Evolutionary conservation across 208 protist genomes (phyloP), one percentile per base, ranked within the genome.

Genomic region (Borovskyia barvae): DNA sequence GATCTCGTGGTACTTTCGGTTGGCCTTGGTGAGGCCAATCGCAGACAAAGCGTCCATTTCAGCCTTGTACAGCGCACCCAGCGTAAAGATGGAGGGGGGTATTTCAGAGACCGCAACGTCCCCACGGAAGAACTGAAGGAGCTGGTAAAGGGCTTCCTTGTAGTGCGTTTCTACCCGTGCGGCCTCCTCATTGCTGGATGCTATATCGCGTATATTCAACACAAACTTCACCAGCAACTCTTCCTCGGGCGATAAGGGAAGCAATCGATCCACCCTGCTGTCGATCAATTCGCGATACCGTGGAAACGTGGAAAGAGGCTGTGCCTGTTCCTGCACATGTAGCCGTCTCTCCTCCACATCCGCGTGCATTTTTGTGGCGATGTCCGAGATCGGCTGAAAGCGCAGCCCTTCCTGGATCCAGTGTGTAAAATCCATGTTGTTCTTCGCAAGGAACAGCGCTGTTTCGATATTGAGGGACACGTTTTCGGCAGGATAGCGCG

Each of bases 361-460:
- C 15, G 40, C 53, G 9, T 24, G 29, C n/a, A 73, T 46, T 0
- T 19, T 57, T 19, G 63, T 54, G 5, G 46, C 53, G 25, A 73
- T 73, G 8, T 64, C 46, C 25, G 58, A 33, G 3, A 82, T 17
- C 1, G 79, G 58, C 20, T 58, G 37, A 56, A 80, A 82, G 30
- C 58, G 75, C n/a, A 92, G 60, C 15, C 81, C 71, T 2, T 82
- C 63, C 7, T 49, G 32, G 2, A 87, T 37, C 85, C 85, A 92
- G 12, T 55, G 47, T 54, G 74, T 85, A 32, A 86, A 60, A 47
- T 92, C 78, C 59, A 92, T 80, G 19, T 75, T 39, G 66, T 88
- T 80, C n/a, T 74, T 64, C n/a, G 48, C 63, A 22, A 92, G 53
- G 36, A 92, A 92, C 43, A 67, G 66, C 5, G 70, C 64, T 7